Percentiles rank a stretch among this genome's conserved stretches.
Conservation (phyloP, 108 stramenopile genomes). For the Phaeodactylum tricornutum region DNA sequence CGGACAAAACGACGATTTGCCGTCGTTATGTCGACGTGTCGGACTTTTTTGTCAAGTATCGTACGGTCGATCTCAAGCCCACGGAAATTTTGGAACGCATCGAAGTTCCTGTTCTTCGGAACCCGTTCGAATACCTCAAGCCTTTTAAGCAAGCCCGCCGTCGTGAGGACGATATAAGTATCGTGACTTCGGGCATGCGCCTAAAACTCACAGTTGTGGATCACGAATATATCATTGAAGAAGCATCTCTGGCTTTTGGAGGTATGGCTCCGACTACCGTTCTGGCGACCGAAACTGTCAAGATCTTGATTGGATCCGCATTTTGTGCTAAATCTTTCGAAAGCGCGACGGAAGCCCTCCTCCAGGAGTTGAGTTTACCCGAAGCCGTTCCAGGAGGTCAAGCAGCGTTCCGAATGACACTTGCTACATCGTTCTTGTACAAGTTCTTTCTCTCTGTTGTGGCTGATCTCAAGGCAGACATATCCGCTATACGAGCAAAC, state of each 20-base stretch:
- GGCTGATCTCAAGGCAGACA: constrained; percentile 42
- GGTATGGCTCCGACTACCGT: constrained; percentile 90
- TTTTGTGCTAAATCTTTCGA: constrained; percentile 48
- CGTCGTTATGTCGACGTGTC: constrained; percentile 55
- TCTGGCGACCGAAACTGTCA: constrained; percentile 57
- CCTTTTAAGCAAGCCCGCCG: constrained; percentile 94
- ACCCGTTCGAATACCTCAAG: constrained; percentile 72
- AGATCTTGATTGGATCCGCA: constrained; percentile 45
- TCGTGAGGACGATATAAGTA: constrained; percentile 93
- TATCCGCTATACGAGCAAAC: constrained; percentile 15
- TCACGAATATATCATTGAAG: constrained; percentile 38
- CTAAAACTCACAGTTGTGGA: constrained; percentile 43
- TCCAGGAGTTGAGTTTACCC: constrained; percentile 71
- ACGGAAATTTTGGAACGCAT: constrained; percentile 76
- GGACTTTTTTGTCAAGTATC: constrained; percentile 85
- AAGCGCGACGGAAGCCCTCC: constrained; percentile 44
- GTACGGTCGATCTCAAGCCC: constrained; percentile 67
- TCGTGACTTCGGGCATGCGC: constrained; percentile 88
- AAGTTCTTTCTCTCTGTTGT: constrained; percentile 70
- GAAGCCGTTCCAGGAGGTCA: constrained; percentile 86
- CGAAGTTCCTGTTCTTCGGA: constrained; percentile 54
- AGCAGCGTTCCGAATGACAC: constrained; percentile 76
- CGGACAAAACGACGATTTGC: constrained; percentile 11
- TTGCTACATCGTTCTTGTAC: constrained; percentile 83
- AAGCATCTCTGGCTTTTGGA: constrained; percentile 78